Percentiles rank a stretch among this genome's conserved stretches.
Evolutionary conservation across 352 stramenopile genomes (phyloP).

Genomic region (Phytopythium cucurbitacearum): DNA sequence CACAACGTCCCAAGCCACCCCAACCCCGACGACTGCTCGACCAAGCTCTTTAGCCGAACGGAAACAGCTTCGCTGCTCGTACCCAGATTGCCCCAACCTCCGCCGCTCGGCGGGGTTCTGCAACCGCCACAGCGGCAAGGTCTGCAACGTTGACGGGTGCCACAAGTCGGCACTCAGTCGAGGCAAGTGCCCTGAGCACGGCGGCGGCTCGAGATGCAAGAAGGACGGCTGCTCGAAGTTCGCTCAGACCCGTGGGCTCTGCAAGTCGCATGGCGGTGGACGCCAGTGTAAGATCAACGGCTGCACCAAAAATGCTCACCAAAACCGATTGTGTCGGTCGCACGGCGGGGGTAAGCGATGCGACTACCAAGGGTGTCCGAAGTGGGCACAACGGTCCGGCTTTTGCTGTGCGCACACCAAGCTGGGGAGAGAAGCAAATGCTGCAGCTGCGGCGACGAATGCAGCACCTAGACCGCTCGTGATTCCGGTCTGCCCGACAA

Average conservation of each 20-base stretch:
- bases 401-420: slow-evolving; percentile 86
- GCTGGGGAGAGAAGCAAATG: slow-evolving; percentile 18
- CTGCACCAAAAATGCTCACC: slow-evolving; percentile 83
- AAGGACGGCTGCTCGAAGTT: slow-evolving; percentile 84
- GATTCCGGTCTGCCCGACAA: not conserved
- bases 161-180: slow-evolving; percentile 75
- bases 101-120: slow-evolving; percentile 73
- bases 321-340: slow-evolving; percentile 77
- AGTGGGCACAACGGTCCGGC: slow-evolving; percentile 81
- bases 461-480: no score
- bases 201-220: slow-evolving; percentile 81
- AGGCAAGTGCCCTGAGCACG: slow-evolving; percentile 82
- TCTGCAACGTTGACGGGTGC: slow-evolving; percentile 64
- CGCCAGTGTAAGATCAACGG: slow-evolving; percentile 68
- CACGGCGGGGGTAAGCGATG: slow-evolving; percentile 83
- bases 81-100: slow-evolving; percentile 72
- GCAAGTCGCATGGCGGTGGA: slow-evolving; percentile 81
- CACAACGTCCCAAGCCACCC: not conserved
- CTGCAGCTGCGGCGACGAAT: not conserved
- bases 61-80: slow-evolving; percentile 74
- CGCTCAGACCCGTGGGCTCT: slow-evolving; percentile 74
- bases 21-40: slow-evolving; percentile 10
- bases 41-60: slow-evolving; percentile 19
- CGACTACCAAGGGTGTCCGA: slow-evolving; percentile 69
- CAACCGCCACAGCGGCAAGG: slow-evolving; percentile 79